phyloP scores from a whole-genome alignment of 2,329 filamentous ascomycete species.

The Epichloe glyceriae region DNA sequence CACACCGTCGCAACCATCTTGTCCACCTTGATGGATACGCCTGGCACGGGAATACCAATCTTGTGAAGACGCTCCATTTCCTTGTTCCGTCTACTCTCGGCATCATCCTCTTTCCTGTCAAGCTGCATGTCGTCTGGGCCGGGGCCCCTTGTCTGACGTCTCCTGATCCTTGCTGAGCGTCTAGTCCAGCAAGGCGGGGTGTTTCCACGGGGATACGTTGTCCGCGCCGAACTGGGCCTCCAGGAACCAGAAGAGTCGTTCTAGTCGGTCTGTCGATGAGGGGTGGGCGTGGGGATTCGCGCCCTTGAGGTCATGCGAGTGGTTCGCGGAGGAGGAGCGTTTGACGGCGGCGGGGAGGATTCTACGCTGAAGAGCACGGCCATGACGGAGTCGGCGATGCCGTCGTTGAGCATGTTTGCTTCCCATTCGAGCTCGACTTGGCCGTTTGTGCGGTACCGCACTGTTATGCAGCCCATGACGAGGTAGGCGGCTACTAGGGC shows the following conservation, averaged over 20 bases:
- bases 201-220: slow-evolving; percentile 63
- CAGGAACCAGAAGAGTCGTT: slow-evolving; percentile 85
- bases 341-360: slow-evolving; percentile 87
- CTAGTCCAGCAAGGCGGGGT: slow-evolving; percentile 21
- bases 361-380: slow-evolving; percentile 86
- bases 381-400: slow-evolving; percentile 94
- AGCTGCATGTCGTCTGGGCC: slow-evolving; percentile 7
- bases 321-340: slow-evolving; percentile 30
- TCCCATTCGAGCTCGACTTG: slow-evolving; percentile 93
- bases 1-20: slow-evolving; percentile 80
- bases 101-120: slow-evolving; percentile 21
- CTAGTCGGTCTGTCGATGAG: slow-evolving; percentile 62
- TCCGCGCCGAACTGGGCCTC: slow-evolving; percentile 90
- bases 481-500: slow-evolving; percentile 43
- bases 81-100: slow-evolving; percentile 43
- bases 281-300: slow-evolving; percentile 63
- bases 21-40: slow-evolving; percentile 75
- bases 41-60: slow-evolving; percentile 81
- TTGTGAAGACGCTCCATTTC: slow-evolving; percentile 71
- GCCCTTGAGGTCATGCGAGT: slow-evolving; percentile 24
- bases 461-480: slow-evolving; percentile 82
- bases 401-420: slow-evolving; percentile 93
- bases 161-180: background rate
- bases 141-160: slow-evolving; percentile 1
- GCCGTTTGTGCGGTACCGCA: slow-evolving; percentile 64